Evolutionary conservation across 2,329 filamentous ascomycete genomes (phyloP).

Genomic region (Xylaria sp.): DNA sequence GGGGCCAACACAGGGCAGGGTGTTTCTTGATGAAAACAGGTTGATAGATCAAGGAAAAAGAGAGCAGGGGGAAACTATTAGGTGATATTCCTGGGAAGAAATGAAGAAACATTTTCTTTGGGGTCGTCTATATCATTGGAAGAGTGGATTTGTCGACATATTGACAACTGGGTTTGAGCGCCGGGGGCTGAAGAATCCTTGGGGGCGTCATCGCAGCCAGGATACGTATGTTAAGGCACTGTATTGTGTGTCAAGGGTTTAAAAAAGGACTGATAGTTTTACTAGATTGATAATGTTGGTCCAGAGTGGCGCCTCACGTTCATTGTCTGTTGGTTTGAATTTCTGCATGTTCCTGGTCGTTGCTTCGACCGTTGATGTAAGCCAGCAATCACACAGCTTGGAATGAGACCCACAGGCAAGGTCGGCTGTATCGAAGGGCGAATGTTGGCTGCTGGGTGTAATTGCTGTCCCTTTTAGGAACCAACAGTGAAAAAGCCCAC

Average conservation of each 20-base stretch:
- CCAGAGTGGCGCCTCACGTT: neutral
- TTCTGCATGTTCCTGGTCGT: too few relatives aligned
- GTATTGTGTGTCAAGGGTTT: neutral
- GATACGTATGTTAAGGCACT: neutral
- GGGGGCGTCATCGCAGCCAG: neutral
- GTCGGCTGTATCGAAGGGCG: neutral
- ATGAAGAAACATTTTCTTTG: neutral
- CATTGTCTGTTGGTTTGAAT: neutral
- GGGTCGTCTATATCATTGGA: neutral
- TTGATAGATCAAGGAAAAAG: too few relatives aligned
- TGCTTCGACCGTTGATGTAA: neutral
- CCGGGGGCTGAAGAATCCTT: neutral
- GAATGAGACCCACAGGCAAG: neutral
- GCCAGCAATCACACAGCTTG: neutral
- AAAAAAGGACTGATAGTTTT: neutral
- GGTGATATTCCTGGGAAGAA: neutral
- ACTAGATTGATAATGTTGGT: neutral
- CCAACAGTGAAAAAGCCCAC: neutral
- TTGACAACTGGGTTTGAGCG: neutral
- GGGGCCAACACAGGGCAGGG: neutral
- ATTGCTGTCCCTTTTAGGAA: neutral
- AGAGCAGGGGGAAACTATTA: neutral
- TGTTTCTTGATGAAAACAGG: neutral
- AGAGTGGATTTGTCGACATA: neutral
- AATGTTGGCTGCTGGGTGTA: neutral